These are phyloP conservation scores for Cicer bijugum DNA, from an alignment of 306 rosid species.

Conservation along the genomic window DNA sequence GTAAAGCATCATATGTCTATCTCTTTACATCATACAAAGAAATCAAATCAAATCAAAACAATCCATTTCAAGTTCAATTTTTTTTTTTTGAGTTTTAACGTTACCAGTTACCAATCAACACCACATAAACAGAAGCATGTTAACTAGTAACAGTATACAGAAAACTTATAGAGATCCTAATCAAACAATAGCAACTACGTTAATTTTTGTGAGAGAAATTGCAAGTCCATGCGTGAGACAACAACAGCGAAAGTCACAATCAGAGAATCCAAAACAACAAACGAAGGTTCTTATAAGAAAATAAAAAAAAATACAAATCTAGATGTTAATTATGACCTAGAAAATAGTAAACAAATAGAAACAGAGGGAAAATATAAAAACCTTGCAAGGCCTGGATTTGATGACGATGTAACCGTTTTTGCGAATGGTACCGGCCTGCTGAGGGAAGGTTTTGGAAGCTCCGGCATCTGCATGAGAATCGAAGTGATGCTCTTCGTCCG, in stretches of 20 bases:
- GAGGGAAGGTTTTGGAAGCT: conserved; percentile 73
- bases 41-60: conserved; percentile 35
- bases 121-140: neutral
- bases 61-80: neutral
- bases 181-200: neutral
- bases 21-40: neutral
- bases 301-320: neutral
- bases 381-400: conserved; percentile 79
- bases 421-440: conserved; percentile 76
- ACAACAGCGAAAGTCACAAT: neutral
- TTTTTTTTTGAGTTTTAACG: neutral
- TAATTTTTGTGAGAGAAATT: no score
- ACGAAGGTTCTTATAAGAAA: neutral
- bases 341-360: neutral
- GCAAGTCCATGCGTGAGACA: no score
- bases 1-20: neutral
- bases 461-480: conserved; percentile 75
- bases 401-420: conserved; percentile 74
- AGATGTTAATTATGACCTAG: neutral
- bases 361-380: neutral
- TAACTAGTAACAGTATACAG: neutral
- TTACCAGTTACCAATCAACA: neutral
- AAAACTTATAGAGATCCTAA: neutral
- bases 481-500: conserved; percentile 78
- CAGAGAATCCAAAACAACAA: neutral